Conservation (phyloP, 106 monocot genomes). For the Ottelia alismoides region DNA sequence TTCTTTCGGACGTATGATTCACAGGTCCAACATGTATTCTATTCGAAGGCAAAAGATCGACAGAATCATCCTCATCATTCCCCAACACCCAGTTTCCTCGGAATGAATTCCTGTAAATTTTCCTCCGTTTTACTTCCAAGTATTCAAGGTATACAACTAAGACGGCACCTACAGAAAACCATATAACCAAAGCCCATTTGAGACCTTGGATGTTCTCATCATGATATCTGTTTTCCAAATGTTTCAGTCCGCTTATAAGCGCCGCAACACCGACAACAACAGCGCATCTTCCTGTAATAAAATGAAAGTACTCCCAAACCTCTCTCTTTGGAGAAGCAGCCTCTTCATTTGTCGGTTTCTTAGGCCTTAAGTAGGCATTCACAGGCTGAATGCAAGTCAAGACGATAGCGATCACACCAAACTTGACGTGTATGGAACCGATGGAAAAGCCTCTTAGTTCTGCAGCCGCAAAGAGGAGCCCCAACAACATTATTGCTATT, state of each 20-base stretch:
- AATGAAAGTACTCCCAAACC: constrained; percentile 77
- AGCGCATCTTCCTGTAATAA: constrained; percentile 51
- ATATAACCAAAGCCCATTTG: constrained; percentile 63
- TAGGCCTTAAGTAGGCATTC: constrained; percentile 65
- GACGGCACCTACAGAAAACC: constrained; percentile 34
- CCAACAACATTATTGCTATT: no score
- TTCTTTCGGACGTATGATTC: constrained; percentile 26
- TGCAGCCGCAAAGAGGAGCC: constrained; percentile 64
- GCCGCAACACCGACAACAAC: constrained; percentile 38
- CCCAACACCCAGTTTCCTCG: constrained; percentile 77
- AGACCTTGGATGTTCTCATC: constrained; percentile 55
- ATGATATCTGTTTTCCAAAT: constrained; percentile 61
- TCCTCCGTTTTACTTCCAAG: constrained; percentile 29
- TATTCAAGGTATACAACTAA: constrained; percentile 67
- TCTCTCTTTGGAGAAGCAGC: constrained; percentile 30
- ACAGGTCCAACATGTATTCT: constrained; percentile 21
- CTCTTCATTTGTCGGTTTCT: constrained; percentile 42
- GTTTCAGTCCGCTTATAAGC: constrained; percentile 82
- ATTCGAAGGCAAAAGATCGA: constrained; percentile 51
- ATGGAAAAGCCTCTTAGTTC: constrained; percentile 63
- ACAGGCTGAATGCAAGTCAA: constrained; percentile 53
- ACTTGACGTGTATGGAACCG: constrained; percentile 61
- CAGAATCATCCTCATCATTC: constrained; percentile 71
- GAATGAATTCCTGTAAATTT: constrained; percentile 22
- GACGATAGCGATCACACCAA: constrained; percentile 43